phyloP scores from a whole-genome alignment of 345 rosid species.

The Cardamine occulta region DNA sequence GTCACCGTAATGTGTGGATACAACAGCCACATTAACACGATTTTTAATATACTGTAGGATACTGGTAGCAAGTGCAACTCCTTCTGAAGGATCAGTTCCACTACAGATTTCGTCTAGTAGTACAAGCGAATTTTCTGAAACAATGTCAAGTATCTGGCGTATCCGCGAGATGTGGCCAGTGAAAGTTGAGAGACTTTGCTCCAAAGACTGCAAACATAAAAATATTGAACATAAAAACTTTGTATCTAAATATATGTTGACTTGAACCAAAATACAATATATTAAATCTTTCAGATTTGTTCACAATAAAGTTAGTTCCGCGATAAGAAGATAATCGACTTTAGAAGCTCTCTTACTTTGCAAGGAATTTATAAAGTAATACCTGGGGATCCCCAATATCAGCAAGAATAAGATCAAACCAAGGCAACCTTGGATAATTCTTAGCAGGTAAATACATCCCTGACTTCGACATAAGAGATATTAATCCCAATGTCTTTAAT shows the following conservation, averaged over 20 bases:
- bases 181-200: slow-evolving; percentile 89
- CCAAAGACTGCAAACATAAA: slow-evolving; percentile 65
- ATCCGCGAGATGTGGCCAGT: slow-evolving; percentile 85
- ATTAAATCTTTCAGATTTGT: neutral
- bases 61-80: slow-evolving; percentile 84
- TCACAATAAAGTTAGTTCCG: neutral
- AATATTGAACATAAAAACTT: neutral
- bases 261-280: neutral
- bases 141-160: slow-evolving; percentile 67
- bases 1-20: slow-evolving; percentile 92
- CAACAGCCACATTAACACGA: slow-evolving; percentile 65
- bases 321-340: neutral
- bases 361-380: slow-evolving; percentile 41
- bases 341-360: neutral
- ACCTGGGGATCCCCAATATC: slow-evolving; percentile 98
- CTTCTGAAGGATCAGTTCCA: slow-evolving; percentile 98
- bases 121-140: slow-evolving; percentile 79
- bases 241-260: neutral
- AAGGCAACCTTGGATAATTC: slow-evolving; percentile 76
- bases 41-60: slow-evolving; percentile 70
- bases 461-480: slow-evolving; percentile 88
- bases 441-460: slow-evolving; percentile 90
- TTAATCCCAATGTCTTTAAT: slow-evolving; percentile 86
- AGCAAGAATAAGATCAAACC: slow-evolving; percentile 93
- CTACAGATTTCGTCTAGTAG: slow-evolving; percentile 92